phyloP scores from a whole-genome alignment of 2,329 filamentous ascomycete species.

The Microdochium nivale region DNA sequence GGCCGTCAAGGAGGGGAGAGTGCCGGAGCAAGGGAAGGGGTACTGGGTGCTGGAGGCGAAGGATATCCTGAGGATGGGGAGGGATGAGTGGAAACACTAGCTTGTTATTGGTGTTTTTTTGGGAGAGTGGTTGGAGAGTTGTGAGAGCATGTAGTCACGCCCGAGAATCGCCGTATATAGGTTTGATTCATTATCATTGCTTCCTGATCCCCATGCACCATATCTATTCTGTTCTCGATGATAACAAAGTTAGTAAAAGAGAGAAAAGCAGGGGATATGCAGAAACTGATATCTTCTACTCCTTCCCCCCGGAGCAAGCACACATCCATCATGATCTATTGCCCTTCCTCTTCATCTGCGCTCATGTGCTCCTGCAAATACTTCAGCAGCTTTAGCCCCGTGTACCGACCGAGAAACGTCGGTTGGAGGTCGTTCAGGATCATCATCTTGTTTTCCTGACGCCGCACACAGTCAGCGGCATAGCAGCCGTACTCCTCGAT shows the following conservation, averaged over 20 bases:
- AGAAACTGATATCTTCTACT: no score
- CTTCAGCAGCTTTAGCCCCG: constrained; percentile 1
- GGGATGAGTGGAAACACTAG: constrained; percentile 41
- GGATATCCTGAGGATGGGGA: constrained; percentile 62
- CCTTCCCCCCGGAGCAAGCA: no score
- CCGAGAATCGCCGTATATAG: no score
- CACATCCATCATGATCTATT: no score
- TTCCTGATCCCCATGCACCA: no score
- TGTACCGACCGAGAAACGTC: constrained; percentile 4
- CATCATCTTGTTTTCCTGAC: not conserved
- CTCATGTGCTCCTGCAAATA: not conserved
- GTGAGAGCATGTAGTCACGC: no score
- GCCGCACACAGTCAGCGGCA: constrained; percentile 1
- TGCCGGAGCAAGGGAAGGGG: constrained; percentile 33
- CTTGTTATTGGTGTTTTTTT: no score
- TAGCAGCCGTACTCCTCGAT: not conserved
- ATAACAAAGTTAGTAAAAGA: no score
- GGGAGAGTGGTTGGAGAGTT: no score
- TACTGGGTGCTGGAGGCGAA: constrained; percentile 50
- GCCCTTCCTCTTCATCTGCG: not conserved
- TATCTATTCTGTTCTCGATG: no score
- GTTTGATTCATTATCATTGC: no score
- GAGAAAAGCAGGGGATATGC: no score
- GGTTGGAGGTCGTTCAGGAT: constrained; percentile 6
- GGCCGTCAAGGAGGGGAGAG: constrained; percentile 49